Percentiles rank a stretch among this genome's conserved stretches.
Evolutionary conservation across 177 flowering plant species (phyloP).

Genomic region (Vitis hybrid): DNA sequence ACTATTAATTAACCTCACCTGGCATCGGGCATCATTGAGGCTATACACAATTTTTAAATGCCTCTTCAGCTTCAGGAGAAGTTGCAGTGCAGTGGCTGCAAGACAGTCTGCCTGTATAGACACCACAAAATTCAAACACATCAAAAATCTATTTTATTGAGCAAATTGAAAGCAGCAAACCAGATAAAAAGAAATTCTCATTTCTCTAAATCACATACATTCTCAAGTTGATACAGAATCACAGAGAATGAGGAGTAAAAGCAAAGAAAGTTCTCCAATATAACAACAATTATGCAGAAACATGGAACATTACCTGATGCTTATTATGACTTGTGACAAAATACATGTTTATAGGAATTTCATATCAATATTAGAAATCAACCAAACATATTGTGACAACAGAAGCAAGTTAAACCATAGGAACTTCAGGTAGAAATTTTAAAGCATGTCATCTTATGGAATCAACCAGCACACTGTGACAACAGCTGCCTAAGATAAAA

Average conservation of each 20-base stretch:
- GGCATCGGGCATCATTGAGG: constrained; percentile 87
- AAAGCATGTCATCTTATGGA: too few relatives aligned
- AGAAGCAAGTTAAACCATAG: too few relatives aligned
- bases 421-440: too few relatives aligned
- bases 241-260: background rate
- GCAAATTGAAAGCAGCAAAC: background rate
- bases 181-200: background rate
- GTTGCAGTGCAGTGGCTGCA: constrained; percentile 80
- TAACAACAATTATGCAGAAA: too few relatives aligned
- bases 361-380: too few relatives aligned
- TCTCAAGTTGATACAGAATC: background rate
- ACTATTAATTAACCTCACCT: constrained; percentile 39
- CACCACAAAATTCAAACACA: constrained; percentile 6
- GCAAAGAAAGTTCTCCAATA: too few relatives aligned
- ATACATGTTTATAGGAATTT: too few relatives aligned
- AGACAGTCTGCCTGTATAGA: constrained; percentile 64
- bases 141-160: background rate
- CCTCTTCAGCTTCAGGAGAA: constrained; percentile 85
- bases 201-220: background rate
- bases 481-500: background rate
- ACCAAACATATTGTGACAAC: too few relatives aligned
- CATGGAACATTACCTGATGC: too few relatives aligned
- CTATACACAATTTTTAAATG: constrained; percentile 77
- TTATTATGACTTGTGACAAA: too few relatives aligned
- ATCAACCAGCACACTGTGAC: too few relatives aligned